Evolutionary conservation across 495 filamentous ascomycete genomes (phyloP), one percentile per base, ranked within the genome.

Genomic region (Collariella sp.): DNA sequence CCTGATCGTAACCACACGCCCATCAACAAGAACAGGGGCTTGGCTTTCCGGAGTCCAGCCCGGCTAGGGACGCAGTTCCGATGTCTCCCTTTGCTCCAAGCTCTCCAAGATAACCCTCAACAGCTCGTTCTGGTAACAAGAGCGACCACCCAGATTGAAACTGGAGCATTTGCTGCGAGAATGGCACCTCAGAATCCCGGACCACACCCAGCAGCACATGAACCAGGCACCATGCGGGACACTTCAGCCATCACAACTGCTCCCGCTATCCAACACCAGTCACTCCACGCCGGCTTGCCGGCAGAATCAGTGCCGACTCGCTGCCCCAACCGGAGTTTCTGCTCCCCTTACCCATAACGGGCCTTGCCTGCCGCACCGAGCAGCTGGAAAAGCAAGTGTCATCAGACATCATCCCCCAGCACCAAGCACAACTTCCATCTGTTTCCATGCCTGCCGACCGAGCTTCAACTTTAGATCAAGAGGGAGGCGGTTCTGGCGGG

Each of bases 381-480:
- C 2, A 19, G 31, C 18, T 36, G 29, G 41, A 29, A 36, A 6
- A 9, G 10, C 1, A 19, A 24, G 1, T 2, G 13, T 29, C 24
- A 43, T 18, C 19, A 29, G 16, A 38, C 35, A 16, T 16, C 38
- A 23, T 33, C 36, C 3, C 9, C 6, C 18, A 9, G 5, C 18
- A 22, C 31, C 18, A 2, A 20, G 2, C 23, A 22, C 16, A 23
- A 2, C 20, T 55, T 55, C 15, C 35, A 41, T 35, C 18, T 57
- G 42, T 64, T 64, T 24, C 15, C 49, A 26, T 15, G 6, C 19
- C 62, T 64, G 16, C 59, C 62, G 7, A 18, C 7, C 12, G 62
- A 64, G 35, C 53, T 62, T 9, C 59, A 56, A 10, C 52, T 59
- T 44, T 53, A 62, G 34, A 52, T 64, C 33, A 59, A 56, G 58